These are phyloP conservation scores for Pleurotus citrinopileatus DNA, from an alignment of 768 basidiomycete species.

Conservation along the genomic window DNA sequence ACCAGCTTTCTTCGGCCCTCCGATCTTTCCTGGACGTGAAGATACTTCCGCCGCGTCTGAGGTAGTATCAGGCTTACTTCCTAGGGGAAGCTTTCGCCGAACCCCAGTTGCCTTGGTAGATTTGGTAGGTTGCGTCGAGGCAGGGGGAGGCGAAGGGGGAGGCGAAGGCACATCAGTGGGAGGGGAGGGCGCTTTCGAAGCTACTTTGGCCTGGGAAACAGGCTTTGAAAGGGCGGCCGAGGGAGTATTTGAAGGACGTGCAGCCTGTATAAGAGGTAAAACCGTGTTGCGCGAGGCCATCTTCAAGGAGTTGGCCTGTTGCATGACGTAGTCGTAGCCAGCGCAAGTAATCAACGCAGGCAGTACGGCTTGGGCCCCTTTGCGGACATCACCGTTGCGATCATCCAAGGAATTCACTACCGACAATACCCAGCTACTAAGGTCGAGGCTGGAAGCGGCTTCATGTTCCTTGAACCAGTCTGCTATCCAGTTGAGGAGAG, in stretches of 20 bases:
- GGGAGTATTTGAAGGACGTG: constrained; percentile 47
- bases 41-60: constrained; percentile 39
- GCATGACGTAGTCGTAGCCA: constrained; percentile 84
- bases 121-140: constrained; percentile 29
- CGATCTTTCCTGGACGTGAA: constrained; percentile 30
- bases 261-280: constrained; percentile 85
- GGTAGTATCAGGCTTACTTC: constrained; percentile 49
- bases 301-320: constrained; percentile 83
- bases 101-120: constrained; percentile 58
- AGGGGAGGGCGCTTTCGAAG: constrained; percentile 25
- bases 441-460: constrained; percentile 54
- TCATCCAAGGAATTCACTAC: constrained; percentile 86
- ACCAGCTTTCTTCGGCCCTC: constrained; percentile 44
- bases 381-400: constrained; percentile 86
- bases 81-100: constrained; percentile 68
- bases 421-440: constrained; percentile 62
- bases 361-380: constrained; percentile 81
- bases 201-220: constrained; percentile 12
- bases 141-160: constrained; percentile 43
- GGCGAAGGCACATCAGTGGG: constrained; percentile 31
- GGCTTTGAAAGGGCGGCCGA: constrained; percentile 22
- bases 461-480: constrained; percentile 75
- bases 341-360: constrained; percentile 70
- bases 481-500: constrained; percentile 74
- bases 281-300: constrained; percentile 87